These are phyloP conservation scores for Vaccinium myrtillus DNA, from an alignment of 148 eudicot species.

Conservation along the genomic window DNA sequence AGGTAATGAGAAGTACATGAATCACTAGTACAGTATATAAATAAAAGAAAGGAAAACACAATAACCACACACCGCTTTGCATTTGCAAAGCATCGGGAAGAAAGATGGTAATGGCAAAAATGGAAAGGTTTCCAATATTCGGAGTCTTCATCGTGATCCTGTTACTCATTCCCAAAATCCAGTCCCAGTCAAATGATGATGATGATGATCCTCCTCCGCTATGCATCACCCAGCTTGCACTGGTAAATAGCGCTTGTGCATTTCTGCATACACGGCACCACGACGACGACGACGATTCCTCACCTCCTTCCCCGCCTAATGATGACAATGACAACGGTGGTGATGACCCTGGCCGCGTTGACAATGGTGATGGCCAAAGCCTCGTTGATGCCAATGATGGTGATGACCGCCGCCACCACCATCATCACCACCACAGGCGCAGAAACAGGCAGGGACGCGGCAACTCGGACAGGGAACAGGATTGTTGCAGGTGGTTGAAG, in stretches of 20 bases:
- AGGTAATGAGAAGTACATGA: not conserved
- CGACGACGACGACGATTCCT: not conserved
- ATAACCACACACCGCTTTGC: not conserved
- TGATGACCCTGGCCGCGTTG: not conserved
- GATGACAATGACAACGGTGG: not conserved
- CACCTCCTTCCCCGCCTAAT: slow-evolving; percentile 11
- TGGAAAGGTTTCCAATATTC: slow-evolving; percentile 9
- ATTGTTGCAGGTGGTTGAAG: slow-evolving; percentile 74
- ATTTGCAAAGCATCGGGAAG: slow-evolving; percentile 3
- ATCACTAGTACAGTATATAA: slow-evolving; percentile 32
- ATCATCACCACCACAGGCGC: slow-evolving; percentile 13
- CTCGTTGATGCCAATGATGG: no score
- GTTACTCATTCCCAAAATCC: slow-evolving; percentile 27
- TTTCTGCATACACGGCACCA: slow-evolving; percentile 21
- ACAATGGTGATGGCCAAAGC: no score
- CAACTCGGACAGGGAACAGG: slow-evolving; percentile 32
- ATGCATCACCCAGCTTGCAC: slow-evolving; percentile 59
- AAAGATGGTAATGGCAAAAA: not conserved
- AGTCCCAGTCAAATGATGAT: not conserved
- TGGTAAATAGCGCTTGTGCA: slow-evolving; percentile 68
- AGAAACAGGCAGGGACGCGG: slow-evolving; percentile 17
- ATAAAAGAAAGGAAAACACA: slow-evolving; percentile 17
- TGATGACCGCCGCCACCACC: no score
- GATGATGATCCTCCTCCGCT: slow-evolving; percentile 37
- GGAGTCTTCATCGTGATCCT: not conserved